Base-by-base conservation (phyloP, 192 early-diverging fungal genomes). In the Powellomyces hirtus region DNA sequence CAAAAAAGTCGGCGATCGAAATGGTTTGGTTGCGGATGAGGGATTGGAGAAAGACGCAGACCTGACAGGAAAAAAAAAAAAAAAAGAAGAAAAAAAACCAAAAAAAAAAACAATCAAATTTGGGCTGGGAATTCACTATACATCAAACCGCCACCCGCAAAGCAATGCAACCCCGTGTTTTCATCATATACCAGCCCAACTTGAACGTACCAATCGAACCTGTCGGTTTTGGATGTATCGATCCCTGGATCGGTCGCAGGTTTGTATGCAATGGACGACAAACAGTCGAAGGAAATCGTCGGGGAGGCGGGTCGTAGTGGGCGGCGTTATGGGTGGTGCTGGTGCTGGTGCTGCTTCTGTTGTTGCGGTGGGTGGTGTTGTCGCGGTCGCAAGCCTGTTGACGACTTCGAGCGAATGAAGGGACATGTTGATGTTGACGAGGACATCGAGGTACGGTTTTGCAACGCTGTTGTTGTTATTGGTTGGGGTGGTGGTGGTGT, bases 21-120 rank as follows among this genome's bases (percentile, higher is more conserved):
- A 66, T 61, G 8, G 65, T 66, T 35, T 51, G 14, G 29, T 71
- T 58, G 35, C 67, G 52, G 38, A 75, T 30, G 22, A 79, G 59
- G 7, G 70, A 68, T 36, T 75, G 69, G 3, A 79, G 46, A 46
- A 79, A 79, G 10, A 75, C 72, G 64, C 77, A 79, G 16, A 77
- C 75, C 75, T 77, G 20, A 55, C 38, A n/a, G 14, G n/a, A n/a
- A n/a, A n/a, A n/a, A n/a, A n/a, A n/a, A n/a, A n/a, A 38, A 30
- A 67, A 10, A 22, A 26, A 1, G 34, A 59, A 2, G 16, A 34
- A 45, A 52, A 49, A 34, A 0, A 55, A 50, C 31, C 50, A 26
- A 22, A 30, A 67, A 31, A 13, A 38, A 18, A 14, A 29, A 42
- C 59, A 56, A 64, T n/a, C 38, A 64, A 27, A 14, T n/a, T n/a